Evolutionary conservation across 768 basidiomycete genomes (phyloP).

Genomic region (Macrolepiota fuliginosa): DNA sequence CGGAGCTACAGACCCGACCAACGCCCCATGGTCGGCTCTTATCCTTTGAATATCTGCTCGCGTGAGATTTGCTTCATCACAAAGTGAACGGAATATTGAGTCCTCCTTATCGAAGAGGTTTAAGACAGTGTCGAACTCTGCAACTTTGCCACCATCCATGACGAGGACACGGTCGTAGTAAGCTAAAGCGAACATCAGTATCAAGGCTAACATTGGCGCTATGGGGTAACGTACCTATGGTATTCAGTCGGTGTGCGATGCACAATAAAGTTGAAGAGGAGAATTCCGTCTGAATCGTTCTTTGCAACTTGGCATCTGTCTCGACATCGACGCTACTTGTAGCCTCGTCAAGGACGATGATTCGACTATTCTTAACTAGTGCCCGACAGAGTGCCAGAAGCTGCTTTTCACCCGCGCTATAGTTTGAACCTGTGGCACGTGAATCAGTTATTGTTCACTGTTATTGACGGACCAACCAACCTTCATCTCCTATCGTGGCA

Average conservation of each 20-base stretch:
- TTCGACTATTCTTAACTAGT: constrained; percentile 55
- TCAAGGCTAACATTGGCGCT: background rate
- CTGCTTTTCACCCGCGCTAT: constrained; percentile 55
- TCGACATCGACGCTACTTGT: constrained; percentile 63
- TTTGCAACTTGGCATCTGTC: constrained; percentile 60
- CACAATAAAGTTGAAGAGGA: constrained; percentile 45
- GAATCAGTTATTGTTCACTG: background rate
- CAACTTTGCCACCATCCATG: constrained; percentile 66
- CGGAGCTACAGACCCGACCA: background rate
- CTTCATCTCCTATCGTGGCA: constrained; percentile 49
- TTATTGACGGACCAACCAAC: background rate
- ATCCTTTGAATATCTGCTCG: constrained; percentile 58
- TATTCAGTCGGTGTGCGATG: constrained; percentile 52
- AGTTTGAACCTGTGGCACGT: constrained; percentile 42
- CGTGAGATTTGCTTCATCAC: constrained; percentile 59
- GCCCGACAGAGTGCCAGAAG: constrained; percentile 58
- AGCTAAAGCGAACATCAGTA: constrained; percentile 26
- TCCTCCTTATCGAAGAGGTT: constrained; percentile 56
- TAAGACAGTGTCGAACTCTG: constrained; percentile 74
- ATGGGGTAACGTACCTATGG: constrained; percentile 35
- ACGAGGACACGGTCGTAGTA: constrained; percentile 72
- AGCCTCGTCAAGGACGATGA: constrained; percentile 65
- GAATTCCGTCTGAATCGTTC: constrained; percentile 64
- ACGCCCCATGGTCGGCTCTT: constrained; percentile 28
- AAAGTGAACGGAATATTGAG: constrained; percentile 70